These are phyloP conservation scores for Venturia oleaginea DNA, from an alignment of 2,329 filamentous ascomycete genomes.

Conservation along the genomic window DNA sequence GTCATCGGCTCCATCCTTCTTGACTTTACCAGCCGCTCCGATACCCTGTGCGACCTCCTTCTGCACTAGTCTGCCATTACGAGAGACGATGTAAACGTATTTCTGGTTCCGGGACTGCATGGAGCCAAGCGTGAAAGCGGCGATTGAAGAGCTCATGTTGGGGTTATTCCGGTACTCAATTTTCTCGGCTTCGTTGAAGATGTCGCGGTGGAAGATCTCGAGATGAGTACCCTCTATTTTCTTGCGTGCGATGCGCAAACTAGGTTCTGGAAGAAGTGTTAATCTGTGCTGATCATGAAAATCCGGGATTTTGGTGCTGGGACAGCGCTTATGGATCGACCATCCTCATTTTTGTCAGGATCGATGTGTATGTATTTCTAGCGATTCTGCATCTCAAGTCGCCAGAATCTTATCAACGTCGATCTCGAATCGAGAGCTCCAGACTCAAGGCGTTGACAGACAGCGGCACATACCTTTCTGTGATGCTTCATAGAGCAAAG, in stretches of 20 bases:
- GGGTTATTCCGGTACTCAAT: neutral
- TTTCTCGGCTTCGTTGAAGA: neutral
- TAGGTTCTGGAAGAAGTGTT: neutral
- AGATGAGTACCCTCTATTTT: neutral
- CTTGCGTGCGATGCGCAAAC: constrained; percentile 6
- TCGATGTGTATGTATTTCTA: neutral
- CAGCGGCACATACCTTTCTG: neutral
- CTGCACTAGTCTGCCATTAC: neutral
- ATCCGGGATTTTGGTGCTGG: neutral
- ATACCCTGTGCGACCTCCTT: neutral
- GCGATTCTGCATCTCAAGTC: neutral
- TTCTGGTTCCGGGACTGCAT: neutral
- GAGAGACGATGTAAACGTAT: neutral
- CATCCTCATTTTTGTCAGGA: neutral
- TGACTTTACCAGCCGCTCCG: neutral
- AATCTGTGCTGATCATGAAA: neutral
- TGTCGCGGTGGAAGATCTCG: neutral
- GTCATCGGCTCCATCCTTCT: neutral
- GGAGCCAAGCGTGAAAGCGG: neutral
- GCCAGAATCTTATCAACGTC: neutral
- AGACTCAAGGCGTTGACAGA: neutral
- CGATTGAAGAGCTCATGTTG: neutral
- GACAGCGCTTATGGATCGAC: neutral
- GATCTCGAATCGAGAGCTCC: neutral
- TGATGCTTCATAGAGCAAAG: neutral